Evolutionary conservation across 306 rosid species (phyloP).

Genomic region (Morella rubra): DNA sequence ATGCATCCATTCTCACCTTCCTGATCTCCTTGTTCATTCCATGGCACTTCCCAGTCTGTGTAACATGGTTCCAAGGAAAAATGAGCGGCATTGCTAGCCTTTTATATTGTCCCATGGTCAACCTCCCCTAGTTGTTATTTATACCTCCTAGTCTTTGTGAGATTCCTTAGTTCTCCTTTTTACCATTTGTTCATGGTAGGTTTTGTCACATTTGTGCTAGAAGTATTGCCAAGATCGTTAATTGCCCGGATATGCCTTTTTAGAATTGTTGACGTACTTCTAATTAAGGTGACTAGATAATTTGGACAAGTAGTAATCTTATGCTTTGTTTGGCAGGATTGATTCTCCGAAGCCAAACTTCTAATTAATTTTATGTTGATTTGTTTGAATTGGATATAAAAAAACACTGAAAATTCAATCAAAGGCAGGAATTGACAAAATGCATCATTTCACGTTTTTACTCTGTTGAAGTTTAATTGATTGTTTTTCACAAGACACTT

Average conservation of each 20-base stretch:
- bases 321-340: not conserved
- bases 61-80: not conserved
- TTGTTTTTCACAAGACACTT: not conserved
- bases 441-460: not conserved
- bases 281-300: not conserved
- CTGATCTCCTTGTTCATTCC: not conserved
- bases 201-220: not conserved
- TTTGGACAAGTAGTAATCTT: not conserved
- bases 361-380: not conserved
- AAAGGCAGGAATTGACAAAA: not conserved
- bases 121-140: not conserved
- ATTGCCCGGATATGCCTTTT: not conserved
- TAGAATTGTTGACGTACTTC: not conserved
- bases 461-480: not conserved
- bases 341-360: not conserved
- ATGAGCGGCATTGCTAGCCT: not conserved
- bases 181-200: not conserved
- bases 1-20: not conserved
- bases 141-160: not conserved
- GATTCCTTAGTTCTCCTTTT: not conserved
- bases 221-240: not conserved
- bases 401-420: not conserved
- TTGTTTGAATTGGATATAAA: not conserved
- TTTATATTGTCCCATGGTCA: not conserved
- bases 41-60: not conserved